Evolutionary conservation across 352 stramenopile species (phyloP).

Genomic region (Globisporangium acanthophoron): DNA sequence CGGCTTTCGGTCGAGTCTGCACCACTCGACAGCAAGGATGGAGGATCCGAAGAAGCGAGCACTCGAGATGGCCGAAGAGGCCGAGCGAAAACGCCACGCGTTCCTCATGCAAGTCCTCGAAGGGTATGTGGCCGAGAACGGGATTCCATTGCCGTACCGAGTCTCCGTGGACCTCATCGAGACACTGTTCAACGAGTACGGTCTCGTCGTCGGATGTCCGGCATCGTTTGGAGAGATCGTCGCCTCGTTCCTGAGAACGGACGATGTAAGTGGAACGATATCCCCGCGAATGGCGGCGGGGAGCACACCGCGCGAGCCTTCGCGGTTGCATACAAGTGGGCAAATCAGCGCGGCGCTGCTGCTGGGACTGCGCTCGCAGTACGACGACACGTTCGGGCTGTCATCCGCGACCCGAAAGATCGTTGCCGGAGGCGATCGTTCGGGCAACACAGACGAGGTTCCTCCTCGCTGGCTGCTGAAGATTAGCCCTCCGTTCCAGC

Average conservation of each 20-base stretch:
- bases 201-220: slow-evolving; percentile 57
- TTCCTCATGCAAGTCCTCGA: slow-evolving; percentile 72
- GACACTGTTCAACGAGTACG: slow-evolving; percentile 50
- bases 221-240: slow-evolving; percentile 42
- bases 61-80: slow-evolving; percentile 26
- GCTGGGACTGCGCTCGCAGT: slow-evolving; percentile 43
- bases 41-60: slow-evolving; percentile 40
- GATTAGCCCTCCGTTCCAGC: slow-evolving; percentile 38
- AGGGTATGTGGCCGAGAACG: slow-evolving; percentile 41
- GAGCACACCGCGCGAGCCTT: neutral
- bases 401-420: slow-evolving; percentile 28
- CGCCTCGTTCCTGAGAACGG: slow-evolving; percentile 16
- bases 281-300: neutral
- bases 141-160: slow-evolving; percentile 27
- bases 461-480: slow-evolving; percentile 68
- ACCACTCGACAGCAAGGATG: slow-evolving; percentile 25
- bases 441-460: slow-evolving; percentile 7
- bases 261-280: neutral
- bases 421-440: slow-evolving; percentile 1
- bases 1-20: slow-evolving; percentile 57
- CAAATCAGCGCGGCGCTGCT: slow-evolving; percentile 54
- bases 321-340: slow-evolving; percentile 21
- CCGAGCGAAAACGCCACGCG: slow-evolving; percentile 35
- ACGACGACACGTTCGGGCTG: slow-evolving; percentile 60
- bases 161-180: slow-evolving; percentile 26